Evolutionary conservation across 805 yeast species (phyloP).

Genomic region (Hanseniaspora meyeri): DNA sequence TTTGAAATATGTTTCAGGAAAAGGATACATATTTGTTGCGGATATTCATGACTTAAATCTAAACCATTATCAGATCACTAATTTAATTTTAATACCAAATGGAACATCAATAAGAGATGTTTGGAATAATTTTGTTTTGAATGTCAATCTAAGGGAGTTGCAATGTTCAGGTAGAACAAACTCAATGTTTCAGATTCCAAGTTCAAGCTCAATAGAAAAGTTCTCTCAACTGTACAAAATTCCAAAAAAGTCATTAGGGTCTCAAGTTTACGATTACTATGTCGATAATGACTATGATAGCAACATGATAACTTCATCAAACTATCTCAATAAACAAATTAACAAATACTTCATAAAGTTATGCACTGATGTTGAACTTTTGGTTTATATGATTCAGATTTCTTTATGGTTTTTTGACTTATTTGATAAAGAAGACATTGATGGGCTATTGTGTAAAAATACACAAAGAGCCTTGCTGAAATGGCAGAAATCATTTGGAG

Average conservation of each 20-base stretch:
- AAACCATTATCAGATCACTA: constrained; percentile 37
- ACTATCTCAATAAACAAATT: constrained; percentile 14
- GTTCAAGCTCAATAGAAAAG: constrained; percentile 70
- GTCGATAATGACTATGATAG: neutral
- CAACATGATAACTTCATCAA: neutral
- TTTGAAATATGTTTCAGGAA: constrained; percentile 35
- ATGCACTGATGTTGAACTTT: constrained; percentile 63
- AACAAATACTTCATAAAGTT: constrained; percentile 14
- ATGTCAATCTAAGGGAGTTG: constrained; percentile 61
- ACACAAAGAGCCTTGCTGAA: constrained; percentile 58
- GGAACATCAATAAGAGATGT: constrained; percentile 35
- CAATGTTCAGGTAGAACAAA: constrained; percentile 82
- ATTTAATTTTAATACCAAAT: constrained; percentile 54
- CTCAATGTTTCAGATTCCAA: constrained; percentile 52
- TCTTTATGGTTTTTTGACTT: constrained; percentile 67
- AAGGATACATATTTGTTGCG: constrained; percentile 62
- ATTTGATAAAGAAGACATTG: constrained; percentile 56
- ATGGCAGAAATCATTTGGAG: constrained; percentile 79
- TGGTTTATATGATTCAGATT: constrained; percentile 56
- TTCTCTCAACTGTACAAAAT: constrained; percentile 64
- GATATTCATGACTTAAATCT: constrained; percentile 62
- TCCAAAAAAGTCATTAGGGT: constrained; percentile 27
- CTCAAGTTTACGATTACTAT: constrained; percentile 19
- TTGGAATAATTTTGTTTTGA: constrained; percentile 52
- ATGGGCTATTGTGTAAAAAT: constrained; percentile 70